phyloP scores from a whole-genome alignment of 306 rosid species.

The Acacia confusa region DNA sequence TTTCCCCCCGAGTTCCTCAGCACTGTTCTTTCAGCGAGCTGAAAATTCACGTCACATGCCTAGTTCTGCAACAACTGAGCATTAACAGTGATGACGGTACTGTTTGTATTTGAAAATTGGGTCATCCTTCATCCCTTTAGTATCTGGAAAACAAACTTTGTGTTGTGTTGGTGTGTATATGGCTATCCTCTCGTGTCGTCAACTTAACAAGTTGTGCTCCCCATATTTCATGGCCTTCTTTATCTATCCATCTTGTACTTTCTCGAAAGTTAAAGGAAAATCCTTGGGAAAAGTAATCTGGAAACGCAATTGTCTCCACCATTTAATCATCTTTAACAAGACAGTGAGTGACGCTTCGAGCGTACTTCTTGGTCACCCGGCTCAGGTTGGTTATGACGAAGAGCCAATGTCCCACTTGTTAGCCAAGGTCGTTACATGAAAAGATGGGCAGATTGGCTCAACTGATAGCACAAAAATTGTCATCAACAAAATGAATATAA shows the following conservation, averaged over 20 bases:
- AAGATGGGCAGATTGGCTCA: conserved; percentile 32
- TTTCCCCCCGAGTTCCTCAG: neutral
- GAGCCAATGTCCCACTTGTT: conserved; percentile 37
- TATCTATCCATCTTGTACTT: neutral
- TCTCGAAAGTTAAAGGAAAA: conserved; percentile 19
- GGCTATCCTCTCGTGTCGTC: conserved; percentile 2
- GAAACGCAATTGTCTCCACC: conserved; percentile 3
- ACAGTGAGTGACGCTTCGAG: conserved; percentile 24
- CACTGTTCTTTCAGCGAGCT: conserved; percentile 14
- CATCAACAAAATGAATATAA: conserved; percentile 16
- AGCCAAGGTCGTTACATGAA: conserved; percentile 31
- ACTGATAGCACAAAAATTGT: conserved; percentile 18
- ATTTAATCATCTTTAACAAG: conserved; percentile 17
- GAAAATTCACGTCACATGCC: neutral
- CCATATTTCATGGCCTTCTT: conserved; percentile 25
- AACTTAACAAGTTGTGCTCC: conserved; percentile 34
- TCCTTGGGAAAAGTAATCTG: neutral
- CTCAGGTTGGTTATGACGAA: neutral
- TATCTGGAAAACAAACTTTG: conserved; percentile 2
- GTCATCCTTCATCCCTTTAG: conserved; percentile 27
- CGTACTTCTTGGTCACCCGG: conserved; percentile 3
- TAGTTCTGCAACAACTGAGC: neutral
- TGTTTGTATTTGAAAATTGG: conserved; percentile 39
- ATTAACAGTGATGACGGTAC: conserved; percentile 10
- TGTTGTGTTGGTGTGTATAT: neutral